Evolutionary conservation across 345 rosid genomes (phyloP).

Genomic region (Eucalyptus pauciflora): DNA sequence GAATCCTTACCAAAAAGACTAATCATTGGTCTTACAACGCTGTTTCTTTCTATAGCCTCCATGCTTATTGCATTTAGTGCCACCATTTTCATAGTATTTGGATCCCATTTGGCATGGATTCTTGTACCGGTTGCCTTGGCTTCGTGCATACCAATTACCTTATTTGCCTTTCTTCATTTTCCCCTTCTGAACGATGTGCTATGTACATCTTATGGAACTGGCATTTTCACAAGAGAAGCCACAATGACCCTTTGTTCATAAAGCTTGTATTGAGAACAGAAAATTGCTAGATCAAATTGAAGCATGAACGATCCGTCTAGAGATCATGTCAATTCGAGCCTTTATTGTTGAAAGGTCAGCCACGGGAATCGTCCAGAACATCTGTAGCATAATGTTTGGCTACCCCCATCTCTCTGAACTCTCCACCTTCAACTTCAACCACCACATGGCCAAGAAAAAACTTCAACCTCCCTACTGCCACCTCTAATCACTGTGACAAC

Average conservation of each 20-base stretch:
- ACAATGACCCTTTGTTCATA: neutral
- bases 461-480: neutral
- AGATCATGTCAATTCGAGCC: neutral
- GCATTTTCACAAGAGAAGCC: neutral
- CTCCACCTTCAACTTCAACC: neutral
- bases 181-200: conserved; percentile 10
- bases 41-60: conserved; percentile 19
- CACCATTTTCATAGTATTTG: conserved; percentile 10
- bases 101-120: conserved; percentile 2
- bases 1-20: conserved; percentile 19
- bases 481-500: neutral
- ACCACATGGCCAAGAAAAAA: neutral
- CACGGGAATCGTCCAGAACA: neutral
- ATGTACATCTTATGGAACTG: neutral
- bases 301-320: neutral
- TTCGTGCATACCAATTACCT: conserved; percentile 9
- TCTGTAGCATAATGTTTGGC: neutral
- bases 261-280: neutral
- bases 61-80: conserved; percentile 30
- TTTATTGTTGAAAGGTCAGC: neutral
- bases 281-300: neutral
- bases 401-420: neutral
- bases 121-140: neutral
- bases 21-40: conserved; percentile 10
- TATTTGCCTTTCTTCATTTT: conserved; percentile 16